Percentiles rank a stretch among this genome's conserved stretches.
Conservation (phyloP, 805 yeast genomes). For the Ogataea paradorogensis region DNA sequence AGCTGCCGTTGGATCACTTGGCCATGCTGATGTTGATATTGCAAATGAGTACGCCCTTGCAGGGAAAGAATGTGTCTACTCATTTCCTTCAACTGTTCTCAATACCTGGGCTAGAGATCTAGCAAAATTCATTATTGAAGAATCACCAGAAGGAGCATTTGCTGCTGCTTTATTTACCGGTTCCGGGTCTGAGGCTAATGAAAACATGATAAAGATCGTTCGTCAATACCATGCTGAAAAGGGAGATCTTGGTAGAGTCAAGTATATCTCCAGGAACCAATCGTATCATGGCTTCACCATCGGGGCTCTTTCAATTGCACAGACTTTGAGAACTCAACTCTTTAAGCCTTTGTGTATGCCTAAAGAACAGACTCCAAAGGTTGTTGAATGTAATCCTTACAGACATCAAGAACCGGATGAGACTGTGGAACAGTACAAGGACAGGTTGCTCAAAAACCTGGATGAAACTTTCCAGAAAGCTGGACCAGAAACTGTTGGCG, state of each 20-base stretch:
- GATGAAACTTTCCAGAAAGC: slow-evolving; percentile 37
- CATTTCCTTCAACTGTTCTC: slow-evolving; percentile 30
- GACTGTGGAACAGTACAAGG: slow-evolving; percentile 37
- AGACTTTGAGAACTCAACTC: slow-evolving; percentile 30
- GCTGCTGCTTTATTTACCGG: slow-evolving; percentile 45
- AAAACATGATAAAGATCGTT: slow-evolving; percentile 70
- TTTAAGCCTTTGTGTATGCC: slow-evolving; percentile 28
- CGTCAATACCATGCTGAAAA: slow-evolving; percentile 41
- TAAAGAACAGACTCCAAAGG: slow-evolving; percentile 22
- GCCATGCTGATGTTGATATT: slow-evolving; percentile 38
- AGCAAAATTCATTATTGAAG: slow-evolving; percentile 39
- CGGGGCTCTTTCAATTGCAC: slow-evolving; percentile 40
- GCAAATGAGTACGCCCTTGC: slow-evolving; percentile 34
- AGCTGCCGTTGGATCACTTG: slow-evolving; percentile 45
- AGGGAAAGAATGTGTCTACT: slow-evolving; percentile 32
- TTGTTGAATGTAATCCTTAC: slow-evolving; percentile 32
- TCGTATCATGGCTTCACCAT: slow-evolving; percentile 47
- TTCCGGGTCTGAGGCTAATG: slow-evolving; percentile 77
- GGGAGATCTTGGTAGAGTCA: slow-evolving; percentile 36
- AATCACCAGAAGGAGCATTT: slow-evolving; percentile 36
- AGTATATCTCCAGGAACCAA: slow-evolving; percentile 38
- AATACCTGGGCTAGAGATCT: slow-evolving; percentile 38
- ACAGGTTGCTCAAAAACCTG: slow-evolving; percentile 35
- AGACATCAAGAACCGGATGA: slow-evolving; percentile 33
- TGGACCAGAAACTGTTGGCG: slow-evolving; percentile 42